A percentile compares a stretch with the other conserved stretches of the same genome.
These are phyloP conservation scores for Sarcodon aspratus DNA, from an alignment of 768 basidiomycete species.

Conservation along the genomic window DNA sequence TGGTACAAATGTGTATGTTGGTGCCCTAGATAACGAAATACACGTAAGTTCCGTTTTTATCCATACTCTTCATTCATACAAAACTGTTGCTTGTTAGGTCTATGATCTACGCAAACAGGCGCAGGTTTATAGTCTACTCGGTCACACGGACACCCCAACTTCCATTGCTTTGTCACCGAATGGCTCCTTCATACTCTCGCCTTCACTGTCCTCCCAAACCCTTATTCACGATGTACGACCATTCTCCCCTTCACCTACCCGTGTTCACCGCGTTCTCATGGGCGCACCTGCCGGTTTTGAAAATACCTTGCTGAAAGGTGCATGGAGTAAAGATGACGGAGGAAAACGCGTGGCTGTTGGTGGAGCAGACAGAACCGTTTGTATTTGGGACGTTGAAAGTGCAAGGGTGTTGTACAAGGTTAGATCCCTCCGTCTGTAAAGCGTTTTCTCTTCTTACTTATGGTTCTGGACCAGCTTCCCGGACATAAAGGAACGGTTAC, in stretches of 20 bases:
- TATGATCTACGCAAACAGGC: conserved; percentile 84
- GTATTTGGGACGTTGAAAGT: conserved; percentile 80
- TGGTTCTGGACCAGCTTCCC: conserved; percentile 45
- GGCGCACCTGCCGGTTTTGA: conserved; percentile 96
- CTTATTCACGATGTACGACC: conserved; percentile 91
- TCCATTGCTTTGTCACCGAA: conserved; percentile 89
- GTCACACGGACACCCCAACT: conserved; percentile 89
- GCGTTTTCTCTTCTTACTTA: neutral
- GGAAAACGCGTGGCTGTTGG: conserved; percentile 80
- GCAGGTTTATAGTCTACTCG: conserved; percentile 68
- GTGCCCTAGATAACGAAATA: conserved; percentile 91
- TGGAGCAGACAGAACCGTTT: conserved; percentile 80
- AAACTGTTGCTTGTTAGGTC: conserved; percentile 42
- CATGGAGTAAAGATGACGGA: conserved; percentile 82
- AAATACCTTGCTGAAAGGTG: conserved; percentile 67
- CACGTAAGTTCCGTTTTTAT: conserved; percentile 49
- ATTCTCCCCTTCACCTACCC: conserved; percentile 76
- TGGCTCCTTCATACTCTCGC: conserved; percentile 79
- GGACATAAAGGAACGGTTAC: conserved; percentile 97
- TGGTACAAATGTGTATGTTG: conserved; percentile 82
- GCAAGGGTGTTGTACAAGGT: conserved; percentile 74
- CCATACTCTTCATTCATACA: conserved; percentile 2
- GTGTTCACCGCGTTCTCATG: conserved; percentile 65
- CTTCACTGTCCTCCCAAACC: conserved; percentile 81
- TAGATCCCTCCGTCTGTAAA: conserved; percentile 2